Percentiles rank a stretch among this genome's conserved stretches.
phyloP scores from a whole-genome alignment of 2,329 filamentous ascomycete species.

The Dendryphion nanum region DNA sequence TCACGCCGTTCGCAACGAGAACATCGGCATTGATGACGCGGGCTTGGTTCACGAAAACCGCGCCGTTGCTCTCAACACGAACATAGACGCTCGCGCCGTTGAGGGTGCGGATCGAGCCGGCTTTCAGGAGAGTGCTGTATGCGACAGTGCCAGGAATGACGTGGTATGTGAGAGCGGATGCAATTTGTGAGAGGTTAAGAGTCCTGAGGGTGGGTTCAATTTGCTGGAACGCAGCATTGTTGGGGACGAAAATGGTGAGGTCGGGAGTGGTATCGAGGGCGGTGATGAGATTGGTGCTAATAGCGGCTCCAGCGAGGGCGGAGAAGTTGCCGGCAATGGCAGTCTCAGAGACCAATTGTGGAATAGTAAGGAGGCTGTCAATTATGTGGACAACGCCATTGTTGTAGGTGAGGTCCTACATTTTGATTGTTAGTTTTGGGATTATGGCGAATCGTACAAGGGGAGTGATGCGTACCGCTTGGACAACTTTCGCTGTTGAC shows the following conservation, averaged over 20 bases:
- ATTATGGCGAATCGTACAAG: too few relatives aligned
- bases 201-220: conserved; percentile 35
- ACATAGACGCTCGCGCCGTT: conserved; percentile 21
- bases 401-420: too few relatives aligned
- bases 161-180: conserved; percentile 24
- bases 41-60: conserved; percentile 24
- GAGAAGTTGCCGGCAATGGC: too few relatives aligned
- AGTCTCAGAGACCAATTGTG: too few relatives aligned
- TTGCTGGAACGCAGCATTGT: conserved; percentile 69
- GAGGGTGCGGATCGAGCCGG: conserved; percentile 20
- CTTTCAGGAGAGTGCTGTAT: conserved; percentile 23
- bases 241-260: conserved; percentile 77
- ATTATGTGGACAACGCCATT: too few relatives aligned
- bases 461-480: too few relatives aligned
- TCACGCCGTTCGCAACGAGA: conserved; percentile 25
- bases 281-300: too few relatives aligned
- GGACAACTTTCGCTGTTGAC: too few relatives aligned
- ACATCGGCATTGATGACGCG: conserved; percentile 20
- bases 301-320: too few relatives aligned
- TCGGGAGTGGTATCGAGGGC: too few relatives aligned
- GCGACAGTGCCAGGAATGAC: conserved; percentile 26
- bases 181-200: conserved; percentile 17
- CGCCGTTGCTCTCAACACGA: conserved; percentile 22
- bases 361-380: too few relatives aligned
- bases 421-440: too few relatives aligned